phyloP scores from a whole-genome alignment of 2,329 filamentous ascomycete genomes.

The Colletotrichum sp. region DNA sequence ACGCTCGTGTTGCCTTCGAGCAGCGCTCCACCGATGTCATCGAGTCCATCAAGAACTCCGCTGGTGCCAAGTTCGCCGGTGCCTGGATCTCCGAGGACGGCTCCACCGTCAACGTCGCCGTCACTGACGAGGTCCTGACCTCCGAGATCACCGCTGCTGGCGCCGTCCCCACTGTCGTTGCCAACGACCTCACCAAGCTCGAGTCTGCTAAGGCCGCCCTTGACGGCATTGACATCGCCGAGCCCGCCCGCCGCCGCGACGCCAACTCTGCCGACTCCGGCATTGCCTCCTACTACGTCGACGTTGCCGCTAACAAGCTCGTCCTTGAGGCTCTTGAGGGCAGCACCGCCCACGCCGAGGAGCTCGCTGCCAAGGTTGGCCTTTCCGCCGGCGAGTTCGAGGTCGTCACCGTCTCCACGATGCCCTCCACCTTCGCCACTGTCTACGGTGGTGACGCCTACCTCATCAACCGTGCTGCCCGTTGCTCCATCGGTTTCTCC shows the following conservation, averaged over 20 bases:
- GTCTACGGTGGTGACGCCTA: conserved; percentile 42
- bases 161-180: conserved; percentile 34
- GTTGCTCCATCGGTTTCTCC: conserved; percentile 44
- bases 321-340: conserved; percentile 38
- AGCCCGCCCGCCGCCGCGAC: conserved; percentile 25
- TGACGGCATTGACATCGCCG: conserved; percentile 41
- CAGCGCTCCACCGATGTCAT: conserved; percentile 39
- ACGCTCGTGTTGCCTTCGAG: conserved; percentile 40
- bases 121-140: conserved; percentile 39
- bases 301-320: conserved; percentile 43
- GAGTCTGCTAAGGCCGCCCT: conserved; percentile 44
- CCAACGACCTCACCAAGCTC: conserved; percentile 41
- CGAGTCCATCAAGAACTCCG: conserved; percentile 33
- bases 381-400: conserved; percentile 39
- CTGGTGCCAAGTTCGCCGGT: conserved; percentile 39
- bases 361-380: conserved; percentile 39
- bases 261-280: conserved; percentile 28
- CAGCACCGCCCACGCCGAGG: conserved; percentile 36
- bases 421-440: conserved; percentile 38
- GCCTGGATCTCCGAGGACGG: conserved; percentile 41
- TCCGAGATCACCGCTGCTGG: conserved; percentile 38
- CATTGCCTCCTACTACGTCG: conserved; percentile 42
- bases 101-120: conserved; percentile 35
- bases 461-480: conserved; percentile 32
- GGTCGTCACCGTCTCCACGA: conserved; percentile 32